Conservation (phyloP, 331 rosid species). For the Malus hybrid region DNA sequence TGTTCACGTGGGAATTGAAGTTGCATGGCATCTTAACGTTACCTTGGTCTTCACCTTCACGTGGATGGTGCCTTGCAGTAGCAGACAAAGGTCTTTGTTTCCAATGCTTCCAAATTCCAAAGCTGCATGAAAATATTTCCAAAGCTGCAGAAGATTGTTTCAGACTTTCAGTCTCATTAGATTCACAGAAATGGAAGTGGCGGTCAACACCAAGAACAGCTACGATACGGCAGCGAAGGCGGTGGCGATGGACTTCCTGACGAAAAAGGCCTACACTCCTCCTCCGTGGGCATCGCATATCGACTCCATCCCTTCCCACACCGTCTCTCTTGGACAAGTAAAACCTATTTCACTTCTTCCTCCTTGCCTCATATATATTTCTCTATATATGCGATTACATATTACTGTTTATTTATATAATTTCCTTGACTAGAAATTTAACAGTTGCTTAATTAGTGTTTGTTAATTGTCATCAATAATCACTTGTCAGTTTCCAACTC, state of each 20-base stretch:
- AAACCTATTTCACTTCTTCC: neutral
- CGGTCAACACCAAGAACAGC: slow-evolving; percentile 5
- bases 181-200: slow-evolving; percentile 30
- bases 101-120: too few relatives aligned
- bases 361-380: too few relatives aligned
- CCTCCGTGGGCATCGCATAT: slow-evolving; percentile 88
- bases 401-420: too few relatives aligned
- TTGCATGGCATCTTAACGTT: too few relatives aligned
- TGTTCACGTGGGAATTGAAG: too few relatives aligned
- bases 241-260: slow-evolving; percentile 32
- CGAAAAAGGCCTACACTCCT: slow-evolving; percentile 47
- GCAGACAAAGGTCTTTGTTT: too few relatives aligned
- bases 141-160: too few relatives aligned
- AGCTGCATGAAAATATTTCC: too few relatives aligned
- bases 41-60: too few relatives aligned
- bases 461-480: neutral
- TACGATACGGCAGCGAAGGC: neutral
- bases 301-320: slow-evolving; percentile 51
- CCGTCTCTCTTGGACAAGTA: slow-evolving; percentile 70
- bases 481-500: slow-evolving; percentile 59
- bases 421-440: too few relatives aligned
- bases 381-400: too few relatives aligned
- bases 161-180: neutral
- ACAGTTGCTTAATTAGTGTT: neutral
- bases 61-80: too few relatives aligned